These are phyloP conservation scores for Candida pseudoglaebosa DNA, from an alignment of 805 yeast genomes.

Conservation along the genomic window DNA sequence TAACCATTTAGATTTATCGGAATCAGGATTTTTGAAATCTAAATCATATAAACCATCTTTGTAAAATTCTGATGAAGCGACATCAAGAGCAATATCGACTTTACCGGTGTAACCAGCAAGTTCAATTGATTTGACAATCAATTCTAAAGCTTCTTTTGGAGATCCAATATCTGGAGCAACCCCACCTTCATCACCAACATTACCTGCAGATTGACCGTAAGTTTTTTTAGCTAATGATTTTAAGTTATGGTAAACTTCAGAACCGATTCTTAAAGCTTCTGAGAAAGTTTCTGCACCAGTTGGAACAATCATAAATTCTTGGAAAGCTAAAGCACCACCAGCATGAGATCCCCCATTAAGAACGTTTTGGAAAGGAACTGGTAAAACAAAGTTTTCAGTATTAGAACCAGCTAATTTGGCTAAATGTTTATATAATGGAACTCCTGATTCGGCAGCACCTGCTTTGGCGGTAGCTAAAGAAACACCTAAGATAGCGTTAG, in stretches of 20 bases:
- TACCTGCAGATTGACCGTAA: constrained; percentile 98
- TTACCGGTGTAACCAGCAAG: constrained; percentile 93
- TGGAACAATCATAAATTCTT: constrained; percentile 99
- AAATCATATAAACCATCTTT: constrained; percentile 90
- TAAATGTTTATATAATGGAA: constrained; percentile 91
- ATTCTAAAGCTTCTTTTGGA: constrained; percentile 96
- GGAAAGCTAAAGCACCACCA: constrained; percentile 98
- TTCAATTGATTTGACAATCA: constrained; percentile 84
- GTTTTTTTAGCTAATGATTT: constrained; percentile 88
- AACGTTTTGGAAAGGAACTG: constrained; percentile 99
- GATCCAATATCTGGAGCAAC: constrained; percentile 97
- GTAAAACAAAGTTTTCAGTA: constrained; percentile 83
- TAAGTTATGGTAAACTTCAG: constrained; percentile 97
- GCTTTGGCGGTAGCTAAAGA: constrained; percentile 97
- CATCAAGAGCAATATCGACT: constrained; percentile 90
- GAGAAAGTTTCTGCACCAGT: constrained; percentile 84
- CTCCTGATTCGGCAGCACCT: constrained; percentile 93
- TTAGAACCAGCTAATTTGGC: constrained; percentile 72
- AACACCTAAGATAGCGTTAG: constrained; percentile 97
- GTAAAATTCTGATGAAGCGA: constrained; percentile 97
- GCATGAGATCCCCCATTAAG: constrained; percentile 99
- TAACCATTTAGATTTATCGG: constrained; percentile 88
- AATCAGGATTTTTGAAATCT: constrained; percentile 96
- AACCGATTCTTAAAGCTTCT: constrained; percentile 94
- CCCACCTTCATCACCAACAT: constrained; percentile 99